Evolutionary conservation across 2,329 filamentous ascomycete species (phyloP).

Genomic region (Colletotrichum limetticola): DNA sequence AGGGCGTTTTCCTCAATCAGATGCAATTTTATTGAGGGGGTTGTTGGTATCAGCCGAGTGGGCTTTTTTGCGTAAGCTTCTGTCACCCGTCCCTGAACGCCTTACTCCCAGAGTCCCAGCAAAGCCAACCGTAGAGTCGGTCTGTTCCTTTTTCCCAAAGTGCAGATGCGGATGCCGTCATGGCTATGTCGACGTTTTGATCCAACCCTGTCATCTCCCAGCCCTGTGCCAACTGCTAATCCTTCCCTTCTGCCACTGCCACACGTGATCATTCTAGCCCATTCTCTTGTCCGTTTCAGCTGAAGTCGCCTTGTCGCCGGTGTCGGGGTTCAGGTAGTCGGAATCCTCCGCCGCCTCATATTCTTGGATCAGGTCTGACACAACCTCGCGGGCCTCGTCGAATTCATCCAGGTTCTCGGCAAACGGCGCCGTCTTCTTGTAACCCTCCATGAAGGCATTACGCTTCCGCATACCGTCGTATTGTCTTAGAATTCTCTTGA

Average conservation of each 20-base stretch:
- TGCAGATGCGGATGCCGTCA: slow-evolving; percentile 13
- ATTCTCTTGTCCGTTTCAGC: slow-evolving; percentile 64
- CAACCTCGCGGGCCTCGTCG: slow-evolving; percentile 92
- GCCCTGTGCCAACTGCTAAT: neutral
- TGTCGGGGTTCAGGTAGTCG: slow-evolving; percentile 85
- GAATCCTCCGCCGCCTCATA: slow-evolving; percentile 95
- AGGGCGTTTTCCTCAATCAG: neutral
- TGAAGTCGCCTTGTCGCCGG: slow-evolving; percentile 62
- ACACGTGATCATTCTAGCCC: slow-evolving; percentile 42
- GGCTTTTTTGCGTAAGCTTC: slow-evolving; percentile 17
- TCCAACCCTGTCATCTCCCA: neutral
- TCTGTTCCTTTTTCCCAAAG: slow-evolving; percentile 20
- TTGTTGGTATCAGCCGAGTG: neutral
- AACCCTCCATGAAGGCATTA: slow-evolving; percentile 95
- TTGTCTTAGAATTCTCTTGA: slow-evolving; percentile 91
- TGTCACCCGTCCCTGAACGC: slow-evolving; percentile 26
- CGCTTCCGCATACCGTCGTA: slow-evolving; percentile 96
- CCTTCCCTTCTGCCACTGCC: neutral
- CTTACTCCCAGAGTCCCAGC: slow-evolving; percentile 20
- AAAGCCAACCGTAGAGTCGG: slow-evolving; percentile 14
- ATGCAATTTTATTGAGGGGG: slow-evolving; percentile 23
- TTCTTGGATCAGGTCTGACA: slow-evolving; percentile 89
- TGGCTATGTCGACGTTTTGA: slow-evolving; percentile 17
- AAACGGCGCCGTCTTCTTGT: slow-evolving; percentile 96
- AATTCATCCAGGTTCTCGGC: slow-evolving; percentile 93